These are phyloP conservation scores for Beauveria rudraprayagi DNA, from an alignment of 2,329 filamentous ascomycete species.

Conservation along the genomic window DNA sequence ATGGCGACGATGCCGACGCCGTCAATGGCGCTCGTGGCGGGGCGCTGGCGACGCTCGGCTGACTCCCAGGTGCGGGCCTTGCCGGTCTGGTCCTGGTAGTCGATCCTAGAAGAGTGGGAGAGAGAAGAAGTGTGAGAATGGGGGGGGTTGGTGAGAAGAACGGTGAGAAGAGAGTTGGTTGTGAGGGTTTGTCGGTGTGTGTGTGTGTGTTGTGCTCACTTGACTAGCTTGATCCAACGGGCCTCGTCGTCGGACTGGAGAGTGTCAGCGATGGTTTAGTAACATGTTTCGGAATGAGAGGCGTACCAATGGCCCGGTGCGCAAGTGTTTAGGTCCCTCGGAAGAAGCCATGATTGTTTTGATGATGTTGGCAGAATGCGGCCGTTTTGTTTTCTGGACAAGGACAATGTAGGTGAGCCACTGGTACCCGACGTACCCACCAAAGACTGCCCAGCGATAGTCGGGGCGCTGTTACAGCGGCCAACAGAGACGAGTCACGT, in stretches of 20 bases:
- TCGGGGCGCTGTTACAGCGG: no score
- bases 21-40: constrained; percentile 54
- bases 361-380: background rate
- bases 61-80: constrained; percentile 60
- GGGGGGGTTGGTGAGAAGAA: background rate
- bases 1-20: constrained; percentile 68
- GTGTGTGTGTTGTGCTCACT: constrained; percentile 29
- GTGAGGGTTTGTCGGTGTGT: background rate
- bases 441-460: background rate
- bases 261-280: background rate
- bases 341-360: constrained; percentile 30
- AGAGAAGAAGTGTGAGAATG: background rate
- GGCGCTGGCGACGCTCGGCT: constrained; percentile 61
- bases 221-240: constrained; percentile 51
- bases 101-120: constrained; percentile 35
- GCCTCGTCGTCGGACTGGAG: constrained; percentile 42
- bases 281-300: background rate
- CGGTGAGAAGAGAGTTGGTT: background rate
- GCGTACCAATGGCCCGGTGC: constrained; percentile 37
- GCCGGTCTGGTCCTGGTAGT: constrained; percentile 56
- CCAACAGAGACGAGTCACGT: no score
- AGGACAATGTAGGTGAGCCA: background rate
- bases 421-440: background rate
- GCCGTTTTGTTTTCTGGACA: background rate
- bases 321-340: constrained; percentile 34